phyloP scores from a whole-genome alignment of 73 alveolate genomes.

The Paramecium caudatum region DNA sequence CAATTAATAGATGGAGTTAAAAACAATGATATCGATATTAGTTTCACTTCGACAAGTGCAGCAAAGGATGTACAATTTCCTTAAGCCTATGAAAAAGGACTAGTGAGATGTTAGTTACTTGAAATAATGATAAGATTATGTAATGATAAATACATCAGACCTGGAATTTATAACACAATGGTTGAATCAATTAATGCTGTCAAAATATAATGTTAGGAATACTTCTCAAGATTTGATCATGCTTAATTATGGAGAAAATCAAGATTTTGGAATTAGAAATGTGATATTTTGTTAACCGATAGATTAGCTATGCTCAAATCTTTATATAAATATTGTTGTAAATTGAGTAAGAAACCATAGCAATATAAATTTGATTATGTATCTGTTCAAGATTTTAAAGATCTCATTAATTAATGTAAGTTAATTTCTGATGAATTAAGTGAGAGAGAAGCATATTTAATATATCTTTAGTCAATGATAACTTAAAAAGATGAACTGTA shows the following conservation, averaged over 20 bases:
- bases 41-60: conserved; percentile 42
- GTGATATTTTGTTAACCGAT: conserved; percentile 24
- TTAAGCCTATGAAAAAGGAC: conserved; percentile 57
- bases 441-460: conserved; percentile 44
- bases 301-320: conserved; percentile 32
- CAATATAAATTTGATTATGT: conserved; percentile 40
- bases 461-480: neutral
- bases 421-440: neutral
- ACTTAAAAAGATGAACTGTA: conserved; percentile 39
- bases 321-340: neutral
- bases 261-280: conserved; percentile 37
- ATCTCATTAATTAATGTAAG: conserved; percentile 5
- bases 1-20: neutral
- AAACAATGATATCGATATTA: conserved; percentile 11
- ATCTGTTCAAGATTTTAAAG: conserved; percentile 11
- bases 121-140: conserved; percentile 61
- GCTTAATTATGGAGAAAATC: conserved; percentile 60
- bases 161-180: conserved; percentile 36
- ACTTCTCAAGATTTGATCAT: neutral
- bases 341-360: conserved; percentile 44
- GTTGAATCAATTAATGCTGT: neutral
- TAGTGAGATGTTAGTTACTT: conserved; percentile 63
- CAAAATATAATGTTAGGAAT: conserved; percentile 25
- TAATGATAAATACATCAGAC: conserved; percentile 51
- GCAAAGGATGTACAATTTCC: conserved; percentile 48